Evolutionary conservation across 306 rosid species (phyloP).

Genomic region (Quercus parvula): DNA sequence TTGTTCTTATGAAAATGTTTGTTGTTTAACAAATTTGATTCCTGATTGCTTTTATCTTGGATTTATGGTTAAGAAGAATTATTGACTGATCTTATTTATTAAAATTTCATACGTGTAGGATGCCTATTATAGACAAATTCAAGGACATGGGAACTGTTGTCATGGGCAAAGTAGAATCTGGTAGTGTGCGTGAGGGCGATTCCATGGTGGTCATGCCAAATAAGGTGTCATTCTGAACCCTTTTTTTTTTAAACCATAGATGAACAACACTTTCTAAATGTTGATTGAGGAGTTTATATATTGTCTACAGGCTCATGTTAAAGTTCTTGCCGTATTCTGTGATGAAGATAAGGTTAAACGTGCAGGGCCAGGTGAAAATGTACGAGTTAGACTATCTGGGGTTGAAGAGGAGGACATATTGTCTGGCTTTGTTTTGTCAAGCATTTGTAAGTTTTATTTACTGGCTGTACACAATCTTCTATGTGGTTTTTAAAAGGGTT

Average conservation of each 20-base stretch:
- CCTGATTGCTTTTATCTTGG: neutral
- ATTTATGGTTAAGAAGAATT: neutral
- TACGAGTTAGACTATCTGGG: conserved; percentile 81
- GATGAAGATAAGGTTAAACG: conserved; percentile 68
- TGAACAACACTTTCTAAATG: neutral
- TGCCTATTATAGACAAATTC: conserved; percentile 90
- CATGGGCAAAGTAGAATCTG: conserved; percentile 99
- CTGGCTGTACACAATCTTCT: neutral
- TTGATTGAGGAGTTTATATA: conserved; percentile 15
- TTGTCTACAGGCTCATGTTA: conserved; percentile 67
- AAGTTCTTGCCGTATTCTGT: conserved; percentile 58
- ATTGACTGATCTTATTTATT: neutral
- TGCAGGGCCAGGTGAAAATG: conserved; percentile 99
- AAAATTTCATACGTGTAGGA: conserved; percentile 48
- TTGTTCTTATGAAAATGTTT: neutral
- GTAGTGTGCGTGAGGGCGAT: conserved; percentile 75
- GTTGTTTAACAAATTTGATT: neutral
- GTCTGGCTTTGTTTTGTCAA: conserved; percentile 77
- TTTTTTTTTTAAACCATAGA: neutral
- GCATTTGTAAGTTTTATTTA: conserved; percentile 56
- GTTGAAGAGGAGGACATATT: conserved; percentile 79
- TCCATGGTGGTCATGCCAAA: conserved; percentile 87
- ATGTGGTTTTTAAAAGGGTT: neutral
- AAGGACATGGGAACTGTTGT: conserved; percentile 96
- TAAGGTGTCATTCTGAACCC: conserved; percentile 47